Evolutionary conservation across 2,329 filamentous ascomycete genomes (phyloP), one percentile per base, ranked within the genome.

Genomic region (Sordariomycetes sp.): DNA sequence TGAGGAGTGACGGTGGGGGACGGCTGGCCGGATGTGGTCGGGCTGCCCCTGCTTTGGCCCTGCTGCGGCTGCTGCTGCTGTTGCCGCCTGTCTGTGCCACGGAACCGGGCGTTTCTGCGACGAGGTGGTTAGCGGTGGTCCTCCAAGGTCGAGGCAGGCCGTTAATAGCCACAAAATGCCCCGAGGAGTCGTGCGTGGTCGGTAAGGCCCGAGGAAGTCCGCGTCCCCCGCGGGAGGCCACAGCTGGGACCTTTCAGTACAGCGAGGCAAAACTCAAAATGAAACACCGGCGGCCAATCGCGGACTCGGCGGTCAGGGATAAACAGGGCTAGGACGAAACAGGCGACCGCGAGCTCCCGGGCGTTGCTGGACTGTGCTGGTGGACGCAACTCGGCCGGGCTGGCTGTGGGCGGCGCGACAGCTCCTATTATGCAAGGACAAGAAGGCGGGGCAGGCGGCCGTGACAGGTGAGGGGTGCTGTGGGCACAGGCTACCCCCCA

Each of bases 31-130:
- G 74, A 74, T 52, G 74, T 71, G 59, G 74, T 74, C 55, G 79
- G 78, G 67, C 78, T 32, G 28, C 28, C 82, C 72, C 80, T 81
- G 63, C 71, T 76, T 65, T 74, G 76, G 63, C 73, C 74, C 62
- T 50, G 46, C 20, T 50, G 46, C 35, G 7, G 35, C 46, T 76
- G 40, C 18, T 46, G 40, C 46, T 50, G 46, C 46, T 50, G 46
- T n/a, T 76, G 71, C 69, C 77, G 82, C 65, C 71, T 73, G 63
- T 78, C 76, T 65, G 58, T 75, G 68, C 80, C 79, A 70, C 81
- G 78, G 66, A 83, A 80, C 61, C 81, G 79, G 67, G 79, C 80
- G 72, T 80, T 81, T 65, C 79, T 82, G 63, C 61, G 57, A 20
- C 59, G 24, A 22, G 32, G n/a, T 28, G 25, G 50, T 58, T 53